Evolutionary conservation across 768 basidiomycete genomes (phyloP).

Genomic region (Agaricus bisporus): DNA sequence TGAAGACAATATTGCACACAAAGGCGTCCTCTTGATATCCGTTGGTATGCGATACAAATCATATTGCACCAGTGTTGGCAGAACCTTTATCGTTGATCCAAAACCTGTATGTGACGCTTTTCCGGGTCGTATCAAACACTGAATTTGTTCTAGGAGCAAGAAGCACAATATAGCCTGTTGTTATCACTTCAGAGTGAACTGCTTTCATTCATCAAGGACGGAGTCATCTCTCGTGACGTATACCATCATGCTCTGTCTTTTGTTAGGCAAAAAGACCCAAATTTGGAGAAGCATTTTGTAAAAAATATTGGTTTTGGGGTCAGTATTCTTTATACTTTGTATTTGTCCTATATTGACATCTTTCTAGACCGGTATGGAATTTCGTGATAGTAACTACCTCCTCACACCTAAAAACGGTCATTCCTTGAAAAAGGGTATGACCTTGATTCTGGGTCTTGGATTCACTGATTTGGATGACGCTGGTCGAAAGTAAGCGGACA

Average conservation of each 20-base stretch:
- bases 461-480: slow-evolving; percentile 78
- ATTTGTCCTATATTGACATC: background rate
- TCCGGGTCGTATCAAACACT: slow-evolving; percentile 5
- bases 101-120: slow-evolving; percentile 50
- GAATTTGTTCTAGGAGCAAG: slow-evolving; percentile 66
- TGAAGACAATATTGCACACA: slow-evolving; percentile 73
- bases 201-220: slow-evolving; percentile 72
- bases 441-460: slow-evolving; percentile 78
- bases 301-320: slow-evolving; percentile 92
- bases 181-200: slow-evolving; percentile 74
- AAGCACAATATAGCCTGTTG: slow-evolving; percentile 77
- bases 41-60: slow-evolving; percentile 90
- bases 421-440: slow-evolving; percentile 71
- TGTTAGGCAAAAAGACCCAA: slow-evolving; percentile 72
- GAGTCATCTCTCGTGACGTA: slow-evolving; percentile 69
- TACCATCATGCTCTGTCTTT: slow-evolving; percentile 70
- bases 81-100: slow-evolving; percentile 95
- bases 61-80: slow-evolving; percentile 88
- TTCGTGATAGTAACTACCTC: slow-evolving; percentile 82
- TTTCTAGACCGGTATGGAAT: slow-evolving; percentile 87
- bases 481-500: slow-evolving; percentile 60
- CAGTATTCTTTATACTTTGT: slow-evolving; percentile 21
- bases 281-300: slow-evolving; percentile 76
- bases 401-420: slow-evolving; percentile 77
- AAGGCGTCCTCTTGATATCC: slow-evolving; percentile 83